Base-by-base conservation (phyloP, 2,329 filamentous ascomycete species). In the Scytalidium lignicola region DNA sequence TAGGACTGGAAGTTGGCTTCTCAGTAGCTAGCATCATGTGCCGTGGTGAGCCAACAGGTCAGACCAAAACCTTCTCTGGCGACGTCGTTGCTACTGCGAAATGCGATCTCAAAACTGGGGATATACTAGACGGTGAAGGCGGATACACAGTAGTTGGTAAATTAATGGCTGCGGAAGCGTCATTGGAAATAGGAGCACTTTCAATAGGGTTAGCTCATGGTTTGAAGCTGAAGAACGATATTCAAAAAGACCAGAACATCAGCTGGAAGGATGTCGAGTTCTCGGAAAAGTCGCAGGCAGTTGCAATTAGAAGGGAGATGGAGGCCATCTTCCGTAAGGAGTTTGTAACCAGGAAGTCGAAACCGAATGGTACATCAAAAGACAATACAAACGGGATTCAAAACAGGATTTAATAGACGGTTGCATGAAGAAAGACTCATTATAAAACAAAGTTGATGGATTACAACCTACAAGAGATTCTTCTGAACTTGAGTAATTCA, bases 21-120 rank as follows among this genome's bases (percentile, higher is more conserved):
- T 71, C 68, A 2, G 59, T 74, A 15, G 71, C 70, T 5, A 67
- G 53, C 23, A 74, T 73, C 55, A 71, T 73, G 69, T 67, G 67
- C 46, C 68, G 71, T 7, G 69, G 68, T 29, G 70, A 74, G 57
- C 70, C 71, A 15, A 73, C 70, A 1, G 70, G 70, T 3, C 68
- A 72, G 53, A 70, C 64, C n/a, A 67, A 67, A 58, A 70, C 67
- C 0, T 73, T 67, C 64, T 61, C 64, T 0, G 71, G 67, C 20
- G 71, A 74, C 52, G 70, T 72, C n/a, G 68, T 74, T 8, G 71
- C 72, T 4, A 73, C 70, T 3, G 70, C 71, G 20, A 74, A 74
- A 61, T 63, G 68, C 9, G 69, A 73, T 49, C 62, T 74, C n/a
- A 63, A 67, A 43, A 64, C 64, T 12, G 70, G 67, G 39, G 72